Conservation (phyloP, 768 basidiomycete genomes). For the Psilocybe subaeruginosa region DNA sequence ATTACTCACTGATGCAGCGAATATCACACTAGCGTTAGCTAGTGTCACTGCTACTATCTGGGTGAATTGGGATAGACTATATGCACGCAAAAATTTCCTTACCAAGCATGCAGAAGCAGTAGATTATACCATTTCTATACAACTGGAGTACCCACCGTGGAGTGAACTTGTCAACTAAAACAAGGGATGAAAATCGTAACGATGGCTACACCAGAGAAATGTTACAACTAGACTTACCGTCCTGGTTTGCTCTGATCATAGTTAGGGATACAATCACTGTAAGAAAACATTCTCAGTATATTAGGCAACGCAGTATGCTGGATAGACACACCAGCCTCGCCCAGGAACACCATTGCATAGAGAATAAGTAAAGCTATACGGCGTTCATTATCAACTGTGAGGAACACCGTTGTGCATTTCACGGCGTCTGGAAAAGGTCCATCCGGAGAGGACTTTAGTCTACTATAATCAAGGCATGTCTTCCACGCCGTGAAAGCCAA, state of each 20-base stretch:
- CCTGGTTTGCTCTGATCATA: not conserved
- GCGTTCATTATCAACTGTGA: not conserved
- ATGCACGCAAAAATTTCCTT: not conserved
- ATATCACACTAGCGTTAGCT: not conserved
- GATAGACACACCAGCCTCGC: not conserved
- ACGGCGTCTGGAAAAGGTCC: not conserved
- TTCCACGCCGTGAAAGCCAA: too few species aligned
- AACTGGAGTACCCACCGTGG: conserved; percentile 1
- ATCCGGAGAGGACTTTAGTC: too few species aligned
- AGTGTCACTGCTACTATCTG: too few species aligned
- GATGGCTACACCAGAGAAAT: not conserved
- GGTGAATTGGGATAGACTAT: not conserved
- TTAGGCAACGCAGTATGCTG: not conserved
- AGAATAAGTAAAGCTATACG: not conserved
- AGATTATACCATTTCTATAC: conserved; percentile 8
- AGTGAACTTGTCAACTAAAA: not conserved
- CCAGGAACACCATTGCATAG: not conserved
- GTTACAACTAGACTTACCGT: not conserved
- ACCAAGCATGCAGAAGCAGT: conserved; percentile 8
- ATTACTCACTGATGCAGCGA: not conserved
- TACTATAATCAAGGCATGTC: too few species aligned
- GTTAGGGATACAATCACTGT: not conserved
- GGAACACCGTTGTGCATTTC: not conserved
- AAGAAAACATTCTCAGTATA: too few species aligned
- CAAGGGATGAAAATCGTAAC: not conserved